These are phyloP conservation scores for Solanum corneliomulleri DNA, from an alignment of 257 asterid species.

Conservation along the genomic window DNA sequence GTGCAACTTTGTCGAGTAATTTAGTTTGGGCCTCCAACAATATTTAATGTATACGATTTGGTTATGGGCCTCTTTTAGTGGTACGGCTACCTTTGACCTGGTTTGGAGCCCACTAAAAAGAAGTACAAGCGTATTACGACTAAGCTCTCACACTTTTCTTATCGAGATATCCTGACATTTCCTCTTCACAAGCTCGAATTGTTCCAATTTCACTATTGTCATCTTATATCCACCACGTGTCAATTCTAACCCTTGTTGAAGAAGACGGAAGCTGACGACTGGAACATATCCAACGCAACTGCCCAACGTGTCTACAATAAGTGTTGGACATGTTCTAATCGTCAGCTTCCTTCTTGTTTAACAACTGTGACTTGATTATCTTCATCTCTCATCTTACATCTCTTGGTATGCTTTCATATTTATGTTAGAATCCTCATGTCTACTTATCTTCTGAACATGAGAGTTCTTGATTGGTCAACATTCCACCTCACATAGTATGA, in stretches of 20 bases:
- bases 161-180: background rate
- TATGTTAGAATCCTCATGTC: background rate
- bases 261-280: too few species aligned
- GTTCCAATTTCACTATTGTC: background rate
- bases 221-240: background rate
- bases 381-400: background rate
- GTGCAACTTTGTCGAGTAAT: background rate
- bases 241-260: background rate
- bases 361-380: background rate
- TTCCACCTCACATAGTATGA: background rate
- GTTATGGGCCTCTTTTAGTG: constrained; percentile 3
- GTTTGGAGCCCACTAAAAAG: background rate
- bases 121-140: background rate
- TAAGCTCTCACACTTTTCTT: background rate
- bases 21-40: background rate
- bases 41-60: background rate
- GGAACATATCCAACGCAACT: too few species aligned
- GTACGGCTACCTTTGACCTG: background rate
- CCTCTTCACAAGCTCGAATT: background rate
- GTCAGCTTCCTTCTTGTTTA: too few species aligned
- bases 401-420: background rate
- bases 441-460: background rate
- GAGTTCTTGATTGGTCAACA: background rate
- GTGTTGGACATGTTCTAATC: too few species aligned
- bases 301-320: too few species aligned